Base-by-base conservation (phyloP, 768 basidiomycete genomes). In the Tylopilus vinaceipallidus region DNA sequence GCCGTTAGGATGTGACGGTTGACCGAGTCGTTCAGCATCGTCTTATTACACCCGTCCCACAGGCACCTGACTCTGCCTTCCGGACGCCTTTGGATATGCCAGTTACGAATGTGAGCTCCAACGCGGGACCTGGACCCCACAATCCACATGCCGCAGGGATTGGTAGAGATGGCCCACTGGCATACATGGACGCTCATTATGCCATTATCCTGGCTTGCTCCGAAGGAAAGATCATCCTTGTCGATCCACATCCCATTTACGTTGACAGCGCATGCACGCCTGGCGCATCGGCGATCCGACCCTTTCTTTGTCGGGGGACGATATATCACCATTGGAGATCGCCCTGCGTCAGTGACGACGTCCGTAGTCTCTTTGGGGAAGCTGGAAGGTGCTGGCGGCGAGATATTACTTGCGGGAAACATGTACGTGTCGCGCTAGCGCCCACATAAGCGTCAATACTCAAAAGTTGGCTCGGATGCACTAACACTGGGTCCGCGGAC, bases 81-180 rank as follows among this genome's bases (percentile, higher is more conserved):
- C 30, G 26, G 7, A 4, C 16, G 39, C 11, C 2, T 34, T 6
- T 36, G 23, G 2, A 0, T 19, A 24, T 56, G 52, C 55, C 55
- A 56, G n/a, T 32, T 49, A 9, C 52, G 47, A 3, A 56, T 30
- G 20, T 54, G 55, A 12, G 40, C n/a, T 4, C 44, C 52, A 10
- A 56, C 23, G 2, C 12, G 2, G 19, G 42, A 9, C 27, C 45
- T 50, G 36, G 48, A 41, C 12, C 53, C 49, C 2, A 44, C 27
- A 13, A 56, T 47, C 55, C 53, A 56, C 49, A 55, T 50, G 3
- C 45, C 48, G 12, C 53, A 56, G 0, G 55, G 45, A 23, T 24
- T 17, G 20, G 41, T 24, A 11, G 45, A 23, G 12, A 4, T 19
- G 3, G 22, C 37, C 55, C 55, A 56, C 3, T 37, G 49, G 26